A percentile compares a stretch with the other conserved stretches of the same genome.
These are phyloP conservation scores for Didymella pomorum DNA, from an alignment of 2,329 filamentous ascomycete genomes.

Conservation along the genomic window DNA sequence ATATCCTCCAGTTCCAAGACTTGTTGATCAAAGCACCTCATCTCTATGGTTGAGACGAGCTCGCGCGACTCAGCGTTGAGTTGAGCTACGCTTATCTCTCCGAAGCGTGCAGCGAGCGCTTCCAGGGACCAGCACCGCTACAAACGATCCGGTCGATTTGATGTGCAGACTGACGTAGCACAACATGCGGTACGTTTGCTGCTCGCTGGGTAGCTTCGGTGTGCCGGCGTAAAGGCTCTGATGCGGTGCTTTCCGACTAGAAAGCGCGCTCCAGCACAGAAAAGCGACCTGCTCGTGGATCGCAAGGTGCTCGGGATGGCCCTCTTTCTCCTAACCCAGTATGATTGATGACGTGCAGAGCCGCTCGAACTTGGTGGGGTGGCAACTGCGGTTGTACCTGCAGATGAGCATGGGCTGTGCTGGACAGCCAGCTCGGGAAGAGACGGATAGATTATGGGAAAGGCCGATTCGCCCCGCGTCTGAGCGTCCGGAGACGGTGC, in stretches of 20 bases:
- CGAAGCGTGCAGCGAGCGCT: conserved; percentile 12
- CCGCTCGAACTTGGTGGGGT: conserved; percentile 27
- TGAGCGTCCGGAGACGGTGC: conserved; percentile 34
- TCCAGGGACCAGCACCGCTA: conserved; percentile 12
- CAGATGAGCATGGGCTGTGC: conserved; percentile 37
- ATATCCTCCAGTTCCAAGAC: conserved; percentile 35
- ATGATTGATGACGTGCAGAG: conserved; percentile 29
- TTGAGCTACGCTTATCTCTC: conserved; percentile 24
- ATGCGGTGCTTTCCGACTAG: background rate
- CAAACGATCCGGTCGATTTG: conserved; percentile 1
- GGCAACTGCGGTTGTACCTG: conserved; percentile 43
- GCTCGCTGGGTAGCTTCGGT: background rate
- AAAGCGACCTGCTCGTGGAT: background rate
- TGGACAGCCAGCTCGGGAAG: conserved; percentile 27
- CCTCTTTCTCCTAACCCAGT: conserved; percentile 15
- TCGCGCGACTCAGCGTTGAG: conserved; percentile 16
- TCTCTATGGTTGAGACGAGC: conserved; percentile 20
- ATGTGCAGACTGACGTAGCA: conserved; percentile 10
- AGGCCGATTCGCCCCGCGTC: conserved; percentile 37
- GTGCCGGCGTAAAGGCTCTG: background rate
- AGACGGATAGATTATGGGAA: conserved; percentile 25
- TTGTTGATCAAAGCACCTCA: conserved; percentile 36
- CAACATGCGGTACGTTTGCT: conserved; percentile 6
- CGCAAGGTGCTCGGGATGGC: conserved; percentile 14
- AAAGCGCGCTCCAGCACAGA: conserved; percentile 8